Base-by-base conservation (phyloP, 1,139 yeast genomes). In the Debaryomycetaceae sp. region DNA sequence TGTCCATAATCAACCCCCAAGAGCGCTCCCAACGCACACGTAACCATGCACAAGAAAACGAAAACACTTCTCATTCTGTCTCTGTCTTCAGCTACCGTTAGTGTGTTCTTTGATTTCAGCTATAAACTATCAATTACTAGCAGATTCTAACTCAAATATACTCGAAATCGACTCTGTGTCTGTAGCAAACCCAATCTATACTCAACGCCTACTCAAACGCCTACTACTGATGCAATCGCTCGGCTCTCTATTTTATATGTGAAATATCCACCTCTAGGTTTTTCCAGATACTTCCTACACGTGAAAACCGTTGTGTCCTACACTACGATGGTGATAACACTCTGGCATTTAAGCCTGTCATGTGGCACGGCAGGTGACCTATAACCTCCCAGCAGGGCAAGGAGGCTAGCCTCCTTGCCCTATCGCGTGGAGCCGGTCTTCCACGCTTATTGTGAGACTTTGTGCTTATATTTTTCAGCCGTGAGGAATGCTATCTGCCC, bases 1-100 rank as follows among this genome's bases (percentile, higher is more conserved):
- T 87, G 86, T 44, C 99, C 99, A 59, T 79, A 85, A 63, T 93
- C 99, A 39, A 93, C 73, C 24, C 97, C 98, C 42, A 93, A 68
- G 14, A 93, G 78, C 3, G 96, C 95, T 6, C 79, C 78, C 3
- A 61, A 51, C 1, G 60, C 57, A 27, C 31, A 27, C 11, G 31
- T 27, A 2, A 11, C 2, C 2, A 27, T 27, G 11, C 31, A 27
- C 8, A 27, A 27, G 31, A 27, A 11, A 27, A 34, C 37, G 13
- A 4, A 34, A 34, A 34, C 17, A n/a, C 22, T 34, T 34, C 37
- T 34, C 37, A 14, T 34, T n/a, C n/a, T 34, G 17, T n/a, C n/a
- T n/a, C 13, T 31, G n/a, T n/a, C 34, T 11, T 31, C 13, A 31
- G 34, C 13, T 31, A 17, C 20, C 20, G 20, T 17, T 17, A 2